Percentiles rank a stretch among this genome's conserved stretches.
Evolutionary conservation across 2,329 filamentous ascomycete genomes (phyloP).

Genomic region (Aspergillus vadensis): DNA sequence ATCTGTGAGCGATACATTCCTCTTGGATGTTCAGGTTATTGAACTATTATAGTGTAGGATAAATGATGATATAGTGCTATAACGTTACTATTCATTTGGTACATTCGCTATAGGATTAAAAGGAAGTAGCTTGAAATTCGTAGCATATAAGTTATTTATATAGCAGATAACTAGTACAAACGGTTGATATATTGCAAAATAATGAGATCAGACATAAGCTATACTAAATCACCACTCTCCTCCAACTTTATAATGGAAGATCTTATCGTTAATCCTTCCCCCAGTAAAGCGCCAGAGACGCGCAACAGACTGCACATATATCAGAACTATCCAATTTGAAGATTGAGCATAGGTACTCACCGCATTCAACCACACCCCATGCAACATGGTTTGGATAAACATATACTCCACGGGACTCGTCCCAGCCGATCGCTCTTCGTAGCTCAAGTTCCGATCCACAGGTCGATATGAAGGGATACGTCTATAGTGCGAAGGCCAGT

Average conservation of each 20-base stretch:
- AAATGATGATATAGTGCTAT: too few relatives aligned
- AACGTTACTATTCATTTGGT: too few relatives aligned
- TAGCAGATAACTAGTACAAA: too few relatives aligned
- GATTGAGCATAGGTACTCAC: conserved; percentile 15
- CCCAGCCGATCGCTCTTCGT: conserved; percentile 47
- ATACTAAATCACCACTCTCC: conserved; percentile 50
- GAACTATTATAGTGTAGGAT: too few relatives aligned
- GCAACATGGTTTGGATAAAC: conserved; percentile 56
- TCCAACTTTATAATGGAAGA: conserved; percentile 57
- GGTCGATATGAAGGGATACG: conserved; percentile 53
- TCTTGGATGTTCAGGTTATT: too few relatives aligned
- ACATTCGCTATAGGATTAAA: too few relatives aligned
- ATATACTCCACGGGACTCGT: conserved; percentile 47
- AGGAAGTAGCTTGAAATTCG: too few relatives aligned
- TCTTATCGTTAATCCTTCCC: conserved; percentile 51
- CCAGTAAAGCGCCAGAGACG: conserved; percentile 53
- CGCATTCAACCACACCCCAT: conserved; percentile 49
- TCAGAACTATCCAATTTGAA: not conserved
- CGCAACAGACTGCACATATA: conserved; percentile 35
- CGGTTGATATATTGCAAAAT: too few relatives aligned
- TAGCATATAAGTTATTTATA: too few relatives aligned
- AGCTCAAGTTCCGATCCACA: conserved; percentile 47
- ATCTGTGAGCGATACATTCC: too few relatives aligned
- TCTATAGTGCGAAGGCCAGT: conserved; percentile 53
- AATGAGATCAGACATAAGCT: not conserved